Conservation (phyloP, 306 rosid species). For the Cucumis hystrix region DNA sequence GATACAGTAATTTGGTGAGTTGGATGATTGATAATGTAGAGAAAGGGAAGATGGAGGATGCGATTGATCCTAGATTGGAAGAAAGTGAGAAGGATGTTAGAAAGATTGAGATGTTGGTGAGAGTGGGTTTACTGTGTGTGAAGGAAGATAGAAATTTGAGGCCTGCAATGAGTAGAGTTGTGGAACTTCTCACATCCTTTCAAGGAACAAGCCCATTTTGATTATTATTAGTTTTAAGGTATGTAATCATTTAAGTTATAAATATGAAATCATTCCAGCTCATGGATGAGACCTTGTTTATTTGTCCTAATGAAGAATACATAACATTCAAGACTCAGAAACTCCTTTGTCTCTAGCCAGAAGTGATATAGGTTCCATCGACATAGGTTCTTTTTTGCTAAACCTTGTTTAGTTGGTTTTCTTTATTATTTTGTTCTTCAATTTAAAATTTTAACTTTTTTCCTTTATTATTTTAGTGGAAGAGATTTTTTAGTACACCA, state of each 20-base stretch:
- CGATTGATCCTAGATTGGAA: slow-evolving; percentile 13
- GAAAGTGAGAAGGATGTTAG: not conserved
- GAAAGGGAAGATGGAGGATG: slow-evolving; percentile 10
- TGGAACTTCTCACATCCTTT: slow-evolving; percentile 12
- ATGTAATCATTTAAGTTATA: too few species aligned
- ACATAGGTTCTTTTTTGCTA: too few species aligned
- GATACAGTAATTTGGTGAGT: slow-evolving; percentile 9
- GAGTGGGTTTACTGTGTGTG: slow-evolving; percentile 18
- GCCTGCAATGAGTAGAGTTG: slow-evolving; percentile 31
- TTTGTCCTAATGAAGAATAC: too few species aligned
- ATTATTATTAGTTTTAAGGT: too few species aligned
- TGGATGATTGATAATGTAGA: slow-evolving; percentile 16
- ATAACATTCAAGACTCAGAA: too few species aligned
- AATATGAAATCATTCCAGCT: too few species aligned
- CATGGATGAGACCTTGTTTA: too few species aligned
- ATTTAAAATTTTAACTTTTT: too few species aligned
- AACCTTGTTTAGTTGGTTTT: too few species aligned
- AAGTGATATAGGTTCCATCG: too few species aligned
- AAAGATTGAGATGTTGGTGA: slow-evolving; percentile 17
- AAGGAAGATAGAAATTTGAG: slow-evolving; percentile 24
- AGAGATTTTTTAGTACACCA: not conserved
- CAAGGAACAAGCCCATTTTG: not conserved
- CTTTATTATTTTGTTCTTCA: too few species aligned
- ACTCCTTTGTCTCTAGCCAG: too few species aligned
- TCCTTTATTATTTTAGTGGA: not conserved